Base-by-base conservation (phyloP, 2,329 filamentous ascomycete genomes). In the Penicillium olsonii region DNA sequence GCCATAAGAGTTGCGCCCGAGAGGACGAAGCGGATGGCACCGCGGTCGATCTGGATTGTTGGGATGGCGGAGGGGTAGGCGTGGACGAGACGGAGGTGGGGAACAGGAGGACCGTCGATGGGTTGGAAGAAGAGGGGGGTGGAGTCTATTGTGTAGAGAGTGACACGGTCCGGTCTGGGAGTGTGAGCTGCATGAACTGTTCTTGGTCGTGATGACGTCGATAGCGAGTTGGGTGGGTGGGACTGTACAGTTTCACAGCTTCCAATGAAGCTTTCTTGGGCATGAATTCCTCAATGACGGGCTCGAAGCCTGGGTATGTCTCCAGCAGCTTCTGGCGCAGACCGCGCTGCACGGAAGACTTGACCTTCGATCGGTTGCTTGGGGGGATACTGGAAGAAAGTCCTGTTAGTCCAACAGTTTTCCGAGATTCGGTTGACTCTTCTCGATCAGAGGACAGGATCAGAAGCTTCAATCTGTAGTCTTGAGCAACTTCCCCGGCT, bases 1-100 rank as follows among this genome's bases (percentile, higher is more conserved):
- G 91, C 92, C 94, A 99, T 99, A 55, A 99, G 85, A 12, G 92
- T 90, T 1, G 94, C 94, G 37, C 94, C 94, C 1, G 85, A 89
- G 2, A 99, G 83, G 20, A 99, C 92, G 75, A 99, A 99, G 53
- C 94, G 89, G 66, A 99, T 97, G 5, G 94, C 94, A 54, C 94
- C 94, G 42, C 94, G 84, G 72, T 99, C 94, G 70, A 97, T 95
- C 51, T 92, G 87, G 50, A 99, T 80, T 44, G 84, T 87, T 15
- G 88, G 86, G 70, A 99, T 92, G 51, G 84, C 87, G 60, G 84
- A 77, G 9, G 94, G 94, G 76, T 92, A 97, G 61, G 87, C 83
- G 78, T 99, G 94, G 31, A 99, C 84, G 63, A 97, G 84, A 40
- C 83, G 83, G 11, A 99, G 85, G 72, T 97, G 94, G 1, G 94